Evolutionary conservation across 305 asterid species (phyloP).

Genomic region (Caryopteris hybrid): DNA sequence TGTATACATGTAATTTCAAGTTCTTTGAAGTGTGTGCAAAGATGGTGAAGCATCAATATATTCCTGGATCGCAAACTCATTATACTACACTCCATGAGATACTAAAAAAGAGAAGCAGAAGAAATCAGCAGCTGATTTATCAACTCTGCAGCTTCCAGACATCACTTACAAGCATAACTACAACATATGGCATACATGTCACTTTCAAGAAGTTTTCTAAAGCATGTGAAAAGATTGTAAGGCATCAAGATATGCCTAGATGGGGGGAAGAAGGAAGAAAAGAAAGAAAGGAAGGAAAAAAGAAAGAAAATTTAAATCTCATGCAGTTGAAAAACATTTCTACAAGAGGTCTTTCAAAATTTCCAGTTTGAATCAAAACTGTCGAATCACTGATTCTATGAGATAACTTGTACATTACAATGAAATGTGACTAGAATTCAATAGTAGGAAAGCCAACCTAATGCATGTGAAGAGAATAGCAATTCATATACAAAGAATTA

Average conservation of each 20-base stretch:
- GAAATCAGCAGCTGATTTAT: background rate
- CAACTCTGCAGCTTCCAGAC: background rate
- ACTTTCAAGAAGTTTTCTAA: background rate
- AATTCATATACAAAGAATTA: slow-evolving; percentile 19
- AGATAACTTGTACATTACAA: background rate
- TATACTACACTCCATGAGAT: background rate
- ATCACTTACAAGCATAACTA: background rate
- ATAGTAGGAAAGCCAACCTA: background rate
- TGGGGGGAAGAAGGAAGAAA: background rate
- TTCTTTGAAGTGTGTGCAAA: background rate
- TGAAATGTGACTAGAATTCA: background rate
- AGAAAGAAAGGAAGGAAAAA: background rate
- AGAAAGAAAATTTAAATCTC: background rate
- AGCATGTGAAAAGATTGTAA: background rate
- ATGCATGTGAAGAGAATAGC: background rate
- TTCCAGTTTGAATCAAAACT: background rate
- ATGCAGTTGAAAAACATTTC: background rate
- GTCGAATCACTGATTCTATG: background rate
- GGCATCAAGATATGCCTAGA: background rate
- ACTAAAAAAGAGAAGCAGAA: background rate
- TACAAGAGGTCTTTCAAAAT: background rate
- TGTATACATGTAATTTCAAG: background rate
- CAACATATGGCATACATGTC: background rate
- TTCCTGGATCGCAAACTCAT: background rate
- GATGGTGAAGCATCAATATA: background rate